Evolutionary conservation across 805 yeast species (phyloP).

Genomic region (Yamadazyma kitorensis): DNA sequence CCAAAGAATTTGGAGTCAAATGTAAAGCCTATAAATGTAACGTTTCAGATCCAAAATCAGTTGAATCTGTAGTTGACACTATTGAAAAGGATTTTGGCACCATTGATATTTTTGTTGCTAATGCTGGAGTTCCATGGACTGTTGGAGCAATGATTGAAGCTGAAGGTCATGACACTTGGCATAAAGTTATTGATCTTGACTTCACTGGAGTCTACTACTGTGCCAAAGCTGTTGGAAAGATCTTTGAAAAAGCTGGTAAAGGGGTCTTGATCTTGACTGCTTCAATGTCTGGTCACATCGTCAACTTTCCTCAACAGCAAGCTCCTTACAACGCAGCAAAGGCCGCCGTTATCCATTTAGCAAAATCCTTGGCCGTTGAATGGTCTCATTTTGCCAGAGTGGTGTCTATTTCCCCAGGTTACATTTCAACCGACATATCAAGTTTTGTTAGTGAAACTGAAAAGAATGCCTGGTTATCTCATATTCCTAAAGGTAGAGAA

Average conservation of each 20-base stretch:
- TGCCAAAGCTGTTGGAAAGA: conserved; percentile 39
- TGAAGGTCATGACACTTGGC: conserved; percentile 33
- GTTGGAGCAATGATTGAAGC: conserved; percentile 50
- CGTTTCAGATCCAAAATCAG: conserved; percentile 48
- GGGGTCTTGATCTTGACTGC: conserved; percentile 46
- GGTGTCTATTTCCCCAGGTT: conserved; percentile 44
- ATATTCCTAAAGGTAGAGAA: conserved; percentile 48
- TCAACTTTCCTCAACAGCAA: conserved; percentile 44
- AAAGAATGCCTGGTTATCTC: conserved; percentile 36
- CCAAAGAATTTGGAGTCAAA: conserved; percentile 57
- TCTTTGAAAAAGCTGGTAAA: conserved; percentile 36
- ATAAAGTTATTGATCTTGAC: conserved; percentile 38
- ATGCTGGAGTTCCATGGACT: conserved; percentile 87
- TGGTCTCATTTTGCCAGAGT: conserved; percentile 48
- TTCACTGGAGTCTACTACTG: conserved; percentile 43
- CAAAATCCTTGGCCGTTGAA: conserved; percentile 44
- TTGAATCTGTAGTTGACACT: conserved; percentile 46
- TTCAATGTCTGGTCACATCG: conserved; percentile 48
- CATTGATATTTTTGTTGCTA: conserved; percentile 82
- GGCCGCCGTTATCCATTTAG: conserved; percentile 43
- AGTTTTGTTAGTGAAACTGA: conserved; percentile 32
- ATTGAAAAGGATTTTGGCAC: conserved; percentile 70
- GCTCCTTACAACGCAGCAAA: conserved; percentile 48
- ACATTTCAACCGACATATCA: conserved; percentile 39
- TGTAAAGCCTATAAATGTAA: conserved; percentile 64